These are phyloP conservation scores for Gastrodia elata DNA, from an alignment of 106 monocot genomes.

Conservation along the genomic window DNA sequence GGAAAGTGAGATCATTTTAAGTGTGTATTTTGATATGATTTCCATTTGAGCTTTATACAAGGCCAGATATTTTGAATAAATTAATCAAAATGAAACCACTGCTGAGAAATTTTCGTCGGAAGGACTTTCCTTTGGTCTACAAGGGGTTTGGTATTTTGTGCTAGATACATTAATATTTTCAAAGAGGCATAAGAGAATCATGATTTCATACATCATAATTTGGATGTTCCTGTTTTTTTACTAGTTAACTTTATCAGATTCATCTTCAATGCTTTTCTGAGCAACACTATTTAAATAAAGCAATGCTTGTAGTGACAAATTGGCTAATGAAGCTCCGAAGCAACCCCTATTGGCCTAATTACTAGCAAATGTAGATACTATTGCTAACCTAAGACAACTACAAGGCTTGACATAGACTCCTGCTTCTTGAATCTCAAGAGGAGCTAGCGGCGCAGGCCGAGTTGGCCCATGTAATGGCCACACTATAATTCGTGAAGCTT, in stretches of 20 bases:
- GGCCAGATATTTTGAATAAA: background rate
- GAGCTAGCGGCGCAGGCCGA: too few species aligned
- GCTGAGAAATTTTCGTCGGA: background rate
- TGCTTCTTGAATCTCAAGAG: too few species aligned
- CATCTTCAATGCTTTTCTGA: background rate
- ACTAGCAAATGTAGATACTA: too few species aligned
- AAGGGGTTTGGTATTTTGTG: background rate
- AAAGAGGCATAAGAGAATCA: background rate
- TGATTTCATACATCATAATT: too few species aligned
- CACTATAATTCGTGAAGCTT: too few species aligned
- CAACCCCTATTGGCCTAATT: too few species aligned
- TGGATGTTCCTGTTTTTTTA: too few species aligned
- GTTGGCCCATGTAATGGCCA: too few species aligned
- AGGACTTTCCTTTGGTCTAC: background rate
- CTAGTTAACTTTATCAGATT: too few species aligned
- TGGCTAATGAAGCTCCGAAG: background rate
- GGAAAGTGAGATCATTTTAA: background rate
- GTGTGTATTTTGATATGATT: background rate
- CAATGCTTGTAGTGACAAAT: background rate
- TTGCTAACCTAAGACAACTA: too few species aligned
- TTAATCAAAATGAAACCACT: background rate
- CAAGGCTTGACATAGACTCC: too few species aligned
- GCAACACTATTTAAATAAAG: background rate
- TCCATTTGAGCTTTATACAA: background rate
- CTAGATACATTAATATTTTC: too few species aligned